phyloP scores from a whole-genome alignment of 148 eudicot species.

The Amaranthus palmeri region DNA sequence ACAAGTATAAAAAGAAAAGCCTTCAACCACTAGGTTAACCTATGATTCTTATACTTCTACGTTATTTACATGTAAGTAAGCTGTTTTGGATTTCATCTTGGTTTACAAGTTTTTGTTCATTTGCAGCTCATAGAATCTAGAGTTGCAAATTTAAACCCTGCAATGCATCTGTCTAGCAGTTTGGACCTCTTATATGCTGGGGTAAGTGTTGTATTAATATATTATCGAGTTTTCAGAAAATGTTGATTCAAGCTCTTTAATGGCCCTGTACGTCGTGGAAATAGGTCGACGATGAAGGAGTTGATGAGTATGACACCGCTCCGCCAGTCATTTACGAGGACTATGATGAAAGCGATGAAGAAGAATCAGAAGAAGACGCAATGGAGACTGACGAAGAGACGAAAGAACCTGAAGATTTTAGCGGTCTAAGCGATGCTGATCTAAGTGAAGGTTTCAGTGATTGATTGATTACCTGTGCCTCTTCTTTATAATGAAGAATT shows the following conservation, averaged over 20 bases:
- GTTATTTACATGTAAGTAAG: not conserved
- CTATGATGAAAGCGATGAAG: constrained; percentile 62
- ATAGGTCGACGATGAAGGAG: constrained; percentile 56
- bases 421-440: constrained; percentile 55
- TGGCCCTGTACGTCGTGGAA: constrained; percentile 6
- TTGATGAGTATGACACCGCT: constrained; percentile 38
- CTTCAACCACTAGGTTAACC: not conserved
- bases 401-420: constrained; percentile 37
- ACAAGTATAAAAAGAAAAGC: not conserved
- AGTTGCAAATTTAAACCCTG: constrained; percentile 55
- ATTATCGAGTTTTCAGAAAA: not conserved
- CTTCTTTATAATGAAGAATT: not conserved
- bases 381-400: constrained; percentile 77
- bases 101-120: not conserved
- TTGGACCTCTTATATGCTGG: constrained; percentile 63
- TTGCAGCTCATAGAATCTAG: constrained; percentile 84
- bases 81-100: not conserved
- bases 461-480: not conserved
- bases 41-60: not conserved
- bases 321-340: constrained; percentile 65
- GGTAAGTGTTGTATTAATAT: constrained; percentile 40
- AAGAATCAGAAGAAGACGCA: constrained; percentile 53
- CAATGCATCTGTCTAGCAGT: constrained; percentile 56
- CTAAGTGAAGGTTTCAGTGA: constrained; percentile 45
- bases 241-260: not conserved